phyloP scores from a whole-genome alignment of 2,329 filamentous ascomycete species.

The Diaporthe ilicicola region DNA sequence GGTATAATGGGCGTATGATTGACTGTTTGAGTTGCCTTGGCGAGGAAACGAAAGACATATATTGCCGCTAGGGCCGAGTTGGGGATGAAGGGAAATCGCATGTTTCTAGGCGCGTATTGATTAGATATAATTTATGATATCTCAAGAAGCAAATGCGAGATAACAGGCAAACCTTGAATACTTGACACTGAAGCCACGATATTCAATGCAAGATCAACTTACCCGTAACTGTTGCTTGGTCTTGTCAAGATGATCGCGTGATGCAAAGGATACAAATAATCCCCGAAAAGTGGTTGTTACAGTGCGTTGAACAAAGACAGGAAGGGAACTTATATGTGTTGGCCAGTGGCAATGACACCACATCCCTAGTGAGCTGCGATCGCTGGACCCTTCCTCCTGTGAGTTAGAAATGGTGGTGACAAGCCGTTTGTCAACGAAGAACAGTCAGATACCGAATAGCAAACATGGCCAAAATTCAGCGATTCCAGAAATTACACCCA shows the following conservation, averaged over 20 bases:
- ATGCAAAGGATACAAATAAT: no score
- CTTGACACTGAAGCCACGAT: fast-evolving
- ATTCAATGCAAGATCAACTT: not conserved
- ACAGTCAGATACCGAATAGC: no score
- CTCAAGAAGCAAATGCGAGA: no score
- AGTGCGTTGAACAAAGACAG: not conserved
- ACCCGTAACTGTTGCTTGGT: not conserved
- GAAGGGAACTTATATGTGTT: no score
- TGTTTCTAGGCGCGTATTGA: not conserved
- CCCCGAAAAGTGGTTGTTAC: not conserved
- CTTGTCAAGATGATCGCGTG: not conserved
- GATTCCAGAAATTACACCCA: no score
- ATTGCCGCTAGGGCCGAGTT: not conserved
- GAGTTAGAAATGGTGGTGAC: no score
- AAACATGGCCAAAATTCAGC: no score
- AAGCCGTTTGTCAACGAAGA: no score
- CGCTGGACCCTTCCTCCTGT: not conserved
- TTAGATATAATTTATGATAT: not conserved
- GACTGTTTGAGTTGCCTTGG: not conserved
- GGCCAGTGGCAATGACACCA: not conserved
- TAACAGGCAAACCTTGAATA: not conserved
- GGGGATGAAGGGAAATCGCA: not conserved
- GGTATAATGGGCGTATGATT: not conserved
- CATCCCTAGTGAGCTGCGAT: not conserved
- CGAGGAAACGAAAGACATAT: not conserved